phyloP scores from a whole-genome alignment of 2,329 filamentous ascomycete species.

The Aspergillus aculeatinus region DNA sequence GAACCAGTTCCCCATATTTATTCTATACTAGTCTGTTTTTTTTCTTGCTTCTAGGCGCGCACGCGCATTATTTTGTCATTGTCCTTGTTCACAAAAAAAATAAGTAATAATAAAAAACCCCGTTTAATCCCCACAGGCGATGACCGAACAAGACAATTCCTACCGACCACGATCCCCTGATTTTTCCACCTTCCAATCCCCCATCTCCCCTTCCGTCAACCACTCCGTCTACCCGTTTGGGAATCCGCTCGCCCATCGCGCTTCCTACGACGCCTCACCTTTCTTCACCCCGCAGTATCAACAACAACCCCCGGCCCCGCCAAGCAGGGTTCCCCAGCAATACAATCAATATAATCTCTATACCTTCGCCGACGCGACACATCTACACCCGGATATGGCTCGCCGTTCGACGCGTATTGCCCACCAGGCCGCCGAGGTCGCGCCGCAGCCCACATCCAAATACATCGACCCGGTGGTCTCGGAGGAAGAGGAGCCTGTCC shows the following conservation, averaged over 20 bases:
- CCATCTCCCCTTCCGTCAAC: constrained; percentile 37
- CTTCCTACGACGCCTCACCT: constrained; percentile 48
- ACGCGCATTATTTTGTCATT: constrained; percentile 9
- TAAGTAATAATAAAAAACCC: constrained; percentile 16
- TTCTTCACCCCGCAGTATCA: constrained; percentile 45
- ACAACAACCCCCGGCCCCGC: constrained; percentile 24
- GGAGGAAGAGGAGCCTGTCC: constrained; percentile 15
- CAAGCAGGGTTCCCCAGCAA: constrained; percentile 33
- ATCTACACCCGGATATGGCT: constrained; percentile 39
- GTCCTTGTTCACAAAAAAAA: constrained; percentile 5
- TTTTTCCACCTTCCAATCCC: constrained; percentile 50
- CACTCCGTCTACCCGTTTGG: constrained; percentile 31
- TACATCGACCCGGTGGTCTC: constrained; percentile 24
- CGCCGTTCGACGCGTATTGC: constrained; percentile 42
- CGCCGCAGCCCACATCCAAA: constrained; percentile 25
- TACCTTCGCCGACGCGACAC: constrained; percentile 25
- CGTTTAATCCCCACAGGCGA: constrained; percentile 29
- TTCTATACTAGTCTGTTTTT: constrained; percentile 7
- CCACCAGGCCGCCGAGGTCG: constrained; percentile 29
- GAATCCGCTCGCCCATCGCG: constrained; percentile 38
- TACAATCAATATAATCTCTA: constrained; percentile 28
- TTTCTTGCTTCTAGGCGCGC: constrained; percentile 5
- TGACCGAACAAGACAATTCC: constrained; percentile 46
- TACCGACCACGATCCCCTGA: constrained; percentile 52
- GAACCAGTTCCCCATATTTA: constrained; percentile 14